A percentile compares a stretch with the other conserved stretches of the same genome.
Conservation (phyloP, 2,329 filamentous ascomycete genomes). For the Penicillium sp. region DNA sequence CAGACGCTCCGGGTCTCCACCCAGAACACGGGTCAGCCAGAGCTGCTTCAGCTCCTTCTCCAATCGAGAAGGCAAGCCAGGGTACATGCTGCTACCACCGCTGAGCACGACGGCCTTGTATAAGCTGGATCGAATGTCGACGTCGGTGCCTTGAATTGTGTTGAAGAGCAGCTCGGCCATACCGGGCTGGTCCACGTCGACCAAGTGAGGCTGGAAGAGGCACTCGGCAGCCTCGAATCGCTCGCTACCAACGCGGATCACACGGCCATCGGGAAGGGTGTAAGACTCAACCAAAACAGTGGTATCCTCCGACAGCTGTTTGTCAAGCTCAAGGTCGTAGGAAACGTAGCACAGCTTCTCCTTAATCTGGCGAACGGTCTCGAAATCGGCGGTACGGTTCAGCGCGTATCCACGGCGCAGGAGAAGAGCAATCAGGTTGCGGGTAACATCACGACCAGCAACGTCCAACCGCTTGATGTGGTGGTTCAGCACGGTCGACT, state of each 20-base stretch:
- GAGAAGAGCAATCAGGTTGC: slow-evolving; percentile 93
- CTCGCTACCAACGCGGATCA: slow-evolving; percentile 94
- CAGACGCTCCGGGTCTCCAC: slow-evolving; percentile 87
- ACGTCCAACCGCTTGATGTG: slow-evolving; percentile 92
- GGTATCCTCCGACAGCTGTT: slow-evolving; percentile 93
- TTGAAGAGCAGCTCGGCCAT: slow-evolving; percentile 98
- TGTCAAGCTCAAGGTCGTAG: slow-evolving; percentile 95
- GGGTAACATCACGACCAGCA: slow-evolving; percentile 94
- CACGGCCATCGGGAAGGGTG: slow-evolving; percentile 91
- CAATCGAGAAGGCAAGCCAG: slow-evolving; percentile 85
- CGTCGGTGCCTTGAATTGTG: slow-evolving; percentile 93
- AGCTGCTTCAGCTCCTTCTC: slow-evolving; percentile 99
- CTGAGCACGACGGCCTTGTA: slow-evolving; percentile 98
- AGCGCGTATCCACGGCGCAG: slow-evolving; percentile 92
- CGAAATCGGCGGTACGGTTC: slow-evolving; percentile 97
- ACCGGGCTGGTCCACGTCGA: slow-evolving; percentile 95
- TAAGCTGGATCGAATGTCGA: slow-evolving; percentile 88
- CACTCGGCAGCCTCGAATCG: slow-evolving; percentile 98
- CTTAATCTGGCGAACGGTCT: slow-evolving; percentile 98
- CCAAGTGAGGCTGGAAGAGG: slow-evolving; percentile 95
- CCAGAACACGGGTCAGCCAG: slow-evolving; percentile 89
- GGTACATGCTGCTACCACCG: slow-evolving; percentile 98
- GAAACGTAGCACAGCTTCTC: slow-evolving; percentile 99
- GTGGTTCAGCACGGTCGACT: slow-evolving; percentile 96
- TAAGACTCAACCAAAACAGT: slow-evolving; percentile 97